Conservation (phyloP, 1,284 basidiomycete genomes). For the Schizophyllum amplum region DNA sequence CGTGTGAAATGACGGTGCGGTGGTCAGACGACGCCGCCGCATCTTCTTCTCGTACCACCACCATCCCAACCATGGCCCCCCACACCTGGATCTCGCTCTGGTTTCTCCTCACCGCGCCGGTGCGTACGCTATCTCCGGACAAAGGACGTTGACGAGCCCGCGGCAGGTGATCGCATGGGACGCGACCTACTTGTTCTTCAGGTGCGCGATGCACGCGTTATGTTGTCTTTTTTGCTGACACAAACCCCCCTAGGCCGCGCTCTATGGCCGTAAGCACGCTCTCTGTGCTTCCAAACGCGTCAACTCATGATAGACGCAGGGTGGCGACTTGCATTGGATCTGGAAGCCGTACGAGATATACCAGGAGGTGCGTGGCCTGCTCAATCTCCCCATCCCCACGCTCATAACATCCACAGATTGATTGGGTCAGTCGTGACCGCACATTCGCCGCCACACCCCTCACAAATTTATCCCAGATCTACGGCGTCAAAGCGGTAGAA, state of each 20-base stretch:
- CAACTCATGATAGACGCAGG: too few relatives aligned
- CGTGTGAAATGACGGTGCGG: not conserved
- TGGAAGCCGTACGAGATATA: constrained; percentile 80
- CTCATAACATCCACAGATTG: not conserved
- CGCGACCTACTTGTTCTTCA: constrained; percentile 64
- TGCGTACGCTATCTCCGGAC: constrained; percentile 1
- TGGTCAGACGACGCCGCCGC: not conserved
- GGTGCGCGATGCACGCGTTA: constrained; percentile 29
- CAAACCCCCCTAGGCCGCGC: constrained; percentile 49
- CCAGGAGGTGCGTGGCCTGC: constrained; percentile 50
- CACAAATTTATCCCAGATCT: too few relatives aligned
- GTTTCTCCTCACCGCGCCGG: constrained; percentile 55
- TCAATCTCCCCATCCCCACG: not conserved
- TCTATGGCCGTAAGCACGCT: constrained; percentile 36
- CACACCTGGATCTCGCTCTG: constrained; percentile 60
- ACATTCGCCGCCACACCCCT: too few relatives aligned
- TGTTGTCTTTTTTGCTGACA: too few relatives aligned
- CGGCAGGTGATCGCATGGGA: constrained; percentile 57
- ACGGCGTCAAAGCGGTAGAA: constrained; percentile 60
- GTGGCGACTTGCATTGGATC: constrained; percentile 83
- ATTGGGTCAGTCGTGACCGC: too few relatives aligned
- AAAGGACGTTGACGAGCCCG: constrained; percentile 30
- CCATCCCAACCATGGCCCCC: not conserved
- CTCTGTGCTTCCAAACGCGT: too few relatives aligned
- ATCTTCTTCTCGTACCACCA: not conserved